Evolutionary conservation across 2,329 filamentous ascomycete species (phyloP).

Genomic region (Chaetomium sp.): DNA sequence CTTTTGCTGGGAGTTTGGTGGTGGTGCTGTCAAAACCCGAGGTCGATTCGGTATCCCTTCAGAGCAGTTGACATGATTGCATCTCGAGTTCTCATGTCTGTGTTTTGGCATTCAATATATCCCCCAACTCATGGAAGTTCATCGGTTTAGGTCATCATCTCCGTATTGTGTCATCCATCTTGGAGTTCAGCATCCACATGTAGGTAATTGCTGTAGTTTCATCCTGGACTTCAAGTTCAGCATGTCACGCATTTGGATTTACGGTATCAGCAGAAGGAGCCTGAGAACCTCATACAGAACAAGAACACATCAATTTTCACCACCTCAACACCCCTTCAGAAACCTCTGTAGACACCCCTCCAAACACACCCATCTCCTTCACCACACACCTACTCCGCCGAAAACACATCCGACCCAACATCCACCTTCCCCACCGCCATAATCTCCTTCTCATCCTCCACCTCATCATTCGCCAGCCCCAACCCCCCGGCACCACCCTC

Average conservation of each 20-base stretch:
- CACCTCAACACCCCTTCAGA: background rate
- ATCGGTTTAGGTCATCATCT: no score
- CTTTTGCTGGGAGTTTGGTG: no score
- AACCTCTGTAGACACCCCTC: background rate
- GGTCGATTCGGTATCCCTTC: background rate
- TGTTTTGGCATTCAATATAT: background rate
- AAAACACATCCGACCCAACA: constrained; percentile 62
- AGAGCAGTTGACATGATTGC: background rate
- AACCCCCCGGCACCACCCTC: constrained; percentile 86
- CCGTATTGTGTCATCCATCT: background rate
- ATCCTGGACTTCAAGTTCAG: background rate
- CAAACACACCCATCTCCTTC: background rate
- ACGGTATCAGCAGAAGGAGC: background rate
- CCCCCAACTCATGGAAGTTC: background rate
- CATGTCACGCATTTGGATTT: background rate
- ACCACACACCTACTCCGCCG: background rate
- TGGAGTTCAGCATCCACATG: background rate
- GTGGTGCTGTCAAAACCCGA: background rate
- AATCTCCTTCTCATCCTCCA: constrained; percentile 92
- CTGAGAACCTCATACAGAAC: background rate
- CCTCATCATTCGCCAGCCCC: constrained; percentile 85
- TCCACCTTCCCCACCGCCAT: constrained; percentile 95
- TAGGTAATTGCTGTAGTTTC: no score
- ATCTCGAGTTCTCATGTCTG: background rate
- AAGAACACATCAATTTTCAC: background rate